Base-by-base conservation (phyloP, 192 early-diverging fungal species). In the Backusella macrospora region DNA sequence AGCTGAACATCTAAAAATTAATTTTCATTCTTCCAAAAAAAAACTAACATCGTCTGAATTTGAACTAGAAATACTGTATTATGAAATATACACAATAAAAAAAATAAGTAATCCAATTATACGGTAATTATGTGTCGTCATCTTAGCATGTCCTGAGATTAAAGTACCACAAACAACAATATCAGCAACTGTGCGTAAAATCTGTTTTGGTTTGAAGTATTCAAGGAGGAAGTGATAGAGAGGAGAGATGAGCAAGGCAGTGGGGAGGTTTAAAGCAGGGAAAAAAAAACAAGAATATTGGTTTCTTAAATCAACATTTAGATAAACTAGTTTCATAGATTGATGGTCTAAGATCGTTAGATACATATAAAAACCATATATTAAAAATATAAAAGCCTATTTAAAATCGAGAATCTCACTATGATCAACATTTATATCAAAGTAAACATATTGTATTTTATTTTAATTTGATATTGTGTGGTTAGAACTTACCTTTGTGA, bases 151-250 rank as follows among this genome's bases (percentile, higher is more conserved):
- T 18, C 52, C 23, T 23, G 12, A 46, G 14, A 14, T 14, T 10
- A 46, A 46, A 12, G 23, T 2, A 34, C 29, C 2, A 34, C 23
- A 55, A 55, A 55, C 21, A 21, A 55, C 52, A 21, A 8, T 52
- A 55, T 34, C 29, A 34, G 23, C 52, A 55, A 13, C 52, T 55
- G 52, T 55, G 52, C 52, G 52, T 55, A 55, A 55, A 55, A 55
- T 10, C 21, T 16, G 52, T 23, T 55, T 55, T 23, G 29, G 29
- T 34, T 34, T 34, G 29, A 34, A 34, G 29, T 34, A 34, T 34
- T 34, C 29, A 34, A 34, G 29, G 29, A 34, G 29, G 29, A 34
- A 34, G 29, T 1, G 29, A 34, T 0, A 34, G 29, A 34, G 29
- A 34, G 29, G 29, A 34, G 29, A 34, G 29, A 34, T 34, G 29